Conservation (phyloP, 2,329 filamentous ascomycete species). For the Fusarium nodosum region DNA sequence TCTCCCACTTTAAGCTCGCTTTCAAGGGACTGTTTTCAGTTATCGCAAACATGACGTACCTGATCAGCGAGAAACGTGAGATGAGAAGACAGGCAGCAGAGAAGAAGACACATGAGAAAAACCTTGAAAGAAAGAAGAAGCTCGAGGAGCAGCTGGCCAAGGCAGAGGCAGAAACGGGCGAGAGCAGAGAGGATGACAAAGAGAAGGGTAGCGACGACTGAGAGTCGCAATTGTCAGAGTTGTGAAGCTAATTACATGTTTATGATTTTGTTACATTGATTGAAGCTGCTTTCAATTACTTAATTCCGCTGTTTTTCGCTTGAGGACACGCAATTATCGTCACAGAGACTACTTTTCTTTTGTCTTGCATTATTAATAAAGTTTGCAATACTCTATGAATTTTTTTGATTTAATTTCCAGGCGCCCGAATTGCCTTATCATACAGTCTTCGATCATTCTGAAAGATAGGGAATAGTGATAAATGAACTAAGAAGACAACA, state of each 20-base stretch:
- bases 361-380: too few relatives aligned
- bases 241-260: too few relatives aligned
- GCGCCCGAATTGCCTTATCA: too few relatives aligned
- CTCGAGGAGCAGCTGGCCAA: constrained; percentile 15
- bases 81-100: neutral
- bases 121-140: constrained; percentile 1
- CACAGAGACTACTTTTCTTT: neutral
- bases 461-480: too few relatives aligned
- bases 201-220: neutral
- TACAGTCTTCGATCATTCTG: too few relatives aligned
- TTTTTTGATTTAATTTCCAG: too few relatives aligned
- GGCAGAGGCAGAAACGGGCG: neutral
- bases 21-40: constrained; percentile 5
- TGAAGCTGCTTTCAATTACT: too few relatives aligned
- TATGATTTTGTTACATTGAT: too few relatives aligned
- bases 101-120: constrained; percentile 5
- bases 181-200: neutral
- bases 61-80: constrained; percentile 2
- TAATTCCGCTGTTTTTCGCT: too few relatives aligned
- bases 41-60: neutral
- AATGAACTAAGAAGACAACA: too few relatives aligned
- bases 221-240: fast-evolving
- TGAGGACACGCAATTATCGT: too few relatives aligned
- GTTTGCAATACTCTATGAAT: too few relatives aligned
- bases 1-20: constrained; percentile 12